phyloP scores from a whole-genome alignment of 441 rosid genomes.

The Populus hybrid region DNA sequence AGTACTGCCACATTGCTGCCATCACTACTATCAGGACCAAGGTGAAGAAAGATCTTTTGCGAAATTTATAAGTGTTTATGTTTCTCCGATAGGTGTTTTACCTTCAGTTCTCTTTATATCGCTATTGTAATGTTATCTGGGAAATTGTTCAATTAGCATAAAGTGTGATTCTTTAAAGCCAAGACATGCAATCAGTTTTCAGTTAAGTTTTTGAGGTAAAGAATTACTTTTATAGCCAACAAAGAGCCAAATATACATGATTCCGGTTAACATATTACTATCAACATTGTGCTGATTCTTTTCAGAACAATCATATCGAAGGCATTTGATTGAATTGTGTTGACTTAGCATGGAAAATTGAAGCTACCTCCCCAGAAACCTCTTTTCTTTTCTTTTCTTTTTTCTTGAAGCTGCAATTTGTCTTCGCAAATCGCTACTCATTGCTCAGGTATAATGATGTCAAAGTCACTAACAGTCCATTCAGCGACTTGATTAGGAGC shows the following conservation, averaged over 20 bases:
- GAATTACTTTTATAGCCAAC: too few species aligned
- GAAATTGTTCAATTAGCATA: too few species aligned
- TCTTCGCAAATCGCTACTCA: background rate
- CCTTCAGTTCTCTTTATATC: background rate
- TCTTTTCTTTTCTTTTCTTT: background rate
- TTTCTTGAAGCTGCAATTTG: background rate
- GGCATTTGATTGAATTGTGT: background rate
- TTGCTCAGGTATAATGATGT: conserved; percentile 41
- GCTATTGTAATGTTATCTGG: too few species aligned
- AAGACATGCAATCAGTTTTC: background rate
- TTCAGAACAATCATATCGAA: background rate
- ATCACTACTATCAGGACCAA: conserved; percentile 9
- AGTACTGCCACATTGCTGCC: background rate
- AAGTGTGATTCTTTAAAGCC: background rate
- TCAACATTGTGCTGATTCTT: background rate
- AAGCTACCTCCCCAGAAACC: conserved; percentile 4
- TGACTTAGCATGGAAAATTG: conserved; percentile 2
- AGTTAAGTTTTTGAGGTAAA: background rate
- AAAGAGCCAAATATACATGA: too few species aligned
- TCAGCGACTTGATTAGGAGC: conserved; percentile 62
- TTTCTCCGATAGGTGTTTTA: background rate
- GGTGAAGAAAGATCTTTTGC: background rate
- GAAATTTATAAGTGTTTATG: background rate
- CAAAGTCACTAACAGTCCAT: conserved; percentile 67
- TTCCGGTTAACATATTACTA: too few species aligned